Evolutionary conservation across 2,329 filamentous ascomycete genomes (phyloP), one percentile per base, ranked within the genome.

Genomic region (Colletotrichum nymphaeae): DNA sequence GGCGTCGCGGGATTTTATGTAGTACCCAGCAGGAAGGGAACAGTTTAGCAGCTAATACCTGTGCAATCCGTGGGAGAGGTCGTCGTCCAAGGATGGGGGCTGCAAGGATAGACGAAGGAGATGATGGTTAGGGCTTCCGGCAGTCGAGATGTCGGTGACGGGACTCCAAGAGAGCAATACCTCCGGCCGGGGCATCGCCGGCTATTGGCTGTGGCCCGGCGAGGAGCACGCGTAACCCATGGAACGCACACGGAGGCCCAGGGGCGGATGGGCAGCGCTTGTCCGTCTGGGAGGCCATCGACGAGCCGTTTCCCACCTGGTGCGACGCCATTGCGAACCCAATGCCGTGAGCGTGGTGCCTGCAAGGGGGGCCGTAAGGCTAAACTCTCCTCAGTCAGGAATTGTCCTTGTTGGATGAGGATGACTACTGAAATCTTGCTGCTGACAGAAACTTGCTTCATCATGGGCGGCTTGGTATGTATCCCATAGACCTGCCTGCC

Each of bases 81-180:
- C 37, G 37, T 42, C 57, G 37, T 42, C 57, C 32, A 22, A 60
- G 35, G n/a, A 26, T 26, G 30, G 37, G 59, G 16, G 59, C 42
- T 30, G 60, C 11, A 52, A 52, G 46, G 42, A 46, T 32, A 30
- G 26, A 52, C 8, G 52, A 26, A 5, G 52, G 52, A 55, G 42
- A 62, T 22, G 59, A 52, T 28, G 37, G n/a, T 52, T 46, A 65
- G 52, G 67, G 67, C 55, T 69, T 52, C 70, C 70, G 70, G 70
- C 67, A 73, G 70, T 73, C 70, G 56, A 73, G 60, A 59, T 35
- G n/a, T 60, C 67, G 70, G 67, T n/a, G 46, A 57, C 70, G 70
- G 70, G 35, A 70, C 37, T 65, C 67, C 67, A 73, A 73, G 55
- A 73, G 7, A 70, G 70, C 32, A 70, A 62, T 66, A 70, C 22